Evolutionary conservation across 108 stramenopile genomes (phyloP).

Genomic region (Skeletonema tropicum): DNA sequence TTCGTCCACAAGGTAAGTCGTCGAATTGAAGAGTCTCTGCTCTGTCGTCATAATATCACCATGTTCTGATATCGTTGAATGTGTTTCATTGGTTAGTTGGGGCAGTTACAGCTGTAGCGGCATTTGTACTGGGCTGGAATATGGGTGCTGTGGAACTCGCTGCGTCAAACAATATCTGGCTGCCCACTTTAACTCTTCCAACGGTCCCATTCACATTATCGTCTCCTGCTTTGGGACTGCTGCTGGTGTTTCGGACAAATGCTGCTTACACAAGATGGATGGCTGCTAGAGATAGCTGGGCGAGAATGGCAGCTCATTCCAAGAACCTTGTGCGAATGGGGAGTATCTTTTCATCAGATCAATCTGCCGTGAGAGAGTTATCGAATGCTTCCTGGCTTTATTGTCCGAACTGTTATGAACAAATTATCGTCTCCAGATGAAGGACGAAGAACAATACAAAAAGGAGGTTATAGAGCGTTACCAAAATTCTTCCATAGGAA

Average conservation of each 20-base stretch:
- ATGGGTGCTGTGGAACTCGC: slow-evolving; percentile 18
- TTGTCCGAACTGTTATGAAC: slow-evolving; percentile 52
- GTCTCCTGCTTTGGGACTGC: slow-evolving; percentile 60
- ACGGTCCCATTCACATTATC: slow-evolving; percentile 65
- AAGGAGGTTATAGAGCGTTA: slow-evolving; percentile 24
- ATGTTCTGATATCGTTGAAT: too few relatives aligned
- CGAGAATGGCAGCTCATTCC: slow-evolving; percentile 49
- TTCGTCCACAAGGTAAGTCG: too few relatives aligned
- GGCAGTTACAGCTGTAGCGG: slow-evolving; percentile 41
- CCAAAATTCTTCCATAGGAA: slow-evolving; percentile 15
- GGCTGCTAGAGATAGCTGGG: slow-evolving; percentile 63
- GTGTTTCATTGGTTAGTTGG: too few relatives aligned
- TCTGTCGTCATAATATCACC: too few relatives aligned
- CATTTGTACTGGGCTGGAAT: slow-evolving; percentile 49
- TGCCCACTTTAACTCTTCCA: slow-evolving; percentile 56
- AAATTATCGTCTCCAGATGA: slow-evolving; percentile 41
- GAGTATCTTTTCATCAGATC: slow-evolving; percentile 37
- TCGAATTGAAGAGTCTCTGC: too few relatives aligned
- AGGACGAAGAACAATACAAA: slow-evolving; percentile 52
- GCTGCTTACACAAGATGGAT: slow-evolving; percentile 68
- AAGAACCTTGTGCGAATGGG: slow-evolving; percentile 61
- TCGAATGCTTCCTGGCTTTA: slow-evolving; percentile 52
- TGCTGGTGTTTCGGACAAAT: slow-evolving; percentile 78
- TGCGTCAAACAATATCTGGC: neutral
- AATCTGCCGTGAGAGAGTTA: slow-evolving; percentile 38